Conservation (phyloP, 148 eudicot genomes). For the Hydrangea macrophylla region DNA sequence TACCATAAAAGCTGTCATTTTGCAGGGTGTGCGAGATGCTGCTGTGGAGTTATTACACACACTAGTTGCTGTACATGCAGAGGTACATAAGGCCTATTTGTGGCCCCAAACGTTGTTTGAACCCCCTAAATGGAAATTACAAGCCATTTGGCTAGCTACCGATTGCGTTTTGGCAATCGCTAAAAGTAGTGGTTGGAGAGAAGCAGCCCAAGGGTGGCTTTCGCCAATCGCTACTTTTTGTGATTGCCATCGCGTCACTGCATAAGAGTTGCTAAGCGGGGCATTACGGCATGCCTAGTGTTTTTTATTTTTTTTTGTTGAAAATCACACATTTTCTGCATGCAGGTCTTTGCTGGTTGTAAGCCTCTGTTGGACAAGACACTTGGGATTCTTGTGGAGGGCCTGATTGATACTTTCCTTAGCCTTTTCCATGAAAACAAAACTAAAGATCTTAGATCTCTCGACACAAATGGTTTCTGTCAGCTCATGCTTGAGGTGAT, state of each 20-base stretch:
- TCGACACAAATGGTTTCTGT: conserved; percentile 93
- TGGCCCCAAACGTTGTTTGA: too few species aligned
- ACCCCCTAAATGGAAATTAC: too few species aligned
- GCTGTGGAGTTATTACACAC: conserved; percentile 88
- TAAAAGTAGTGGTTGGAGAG: too few species aligned
- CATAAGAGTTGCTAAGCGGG: too few species aligned
- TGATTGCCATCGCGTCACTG: too few species aligned
- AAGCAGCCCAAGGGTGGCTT: too few species aligned
- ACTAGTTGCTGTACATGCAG: conserved; percentile 92
- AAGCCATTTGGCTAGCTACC: too few species aligned
- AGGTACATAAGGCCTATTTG: conserved; percentile 72
- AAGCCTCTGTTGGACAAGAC: conserved; percentile 87
- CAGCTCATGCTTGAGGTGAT: conserved; percentile 98
- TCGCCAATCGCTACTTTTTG: too few species aligned
- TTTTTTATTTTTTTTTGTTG: background rate
- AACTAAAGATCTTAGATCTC: conserved; percentile 56
- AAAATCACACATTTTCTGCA: background rate
- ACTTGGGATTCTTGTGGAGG: conserved; percentile 93
- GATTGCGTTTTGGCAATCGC: too few species aligned
- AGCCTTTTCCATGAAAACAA: conserved; percentile 80
- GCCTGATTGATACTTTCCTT: conserved; percentile 78
- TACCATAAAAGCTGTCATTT: conserved; percentile 1
- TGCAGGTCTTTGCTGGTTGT: conserved; percentile 89
- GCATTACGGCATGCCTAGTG: background rate
- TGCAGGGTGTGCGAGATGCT: conserved; percentile 96